Evolutionary conservation across 352 stramenopile species (phyloP).

Genomic region (Phytopythium montanum): DNA sequence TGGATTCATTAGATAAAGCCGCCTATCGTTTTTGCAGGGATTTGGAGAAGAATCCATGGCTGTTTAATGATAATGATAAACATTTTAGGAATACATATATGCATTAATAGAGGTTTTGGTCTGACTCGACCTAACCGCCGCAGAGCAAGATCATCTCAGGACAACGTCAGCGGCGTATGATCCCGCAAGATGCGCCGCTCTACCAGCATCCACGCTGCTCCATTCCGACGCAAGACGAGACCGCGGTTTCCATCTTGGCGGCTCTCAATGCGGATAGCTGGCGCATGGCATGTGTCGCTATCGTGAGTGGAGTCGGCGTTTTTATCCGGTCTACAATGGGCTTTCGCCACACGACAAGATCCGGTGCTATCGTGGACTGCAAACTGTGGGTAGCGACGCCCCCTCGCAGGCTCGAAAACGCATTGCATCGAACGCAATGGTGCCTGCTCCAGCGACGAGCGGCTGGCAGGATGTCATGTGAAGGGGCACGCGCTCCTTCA

Average conservation of each 20-base stretch:
- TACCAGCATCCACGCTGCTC: background rate
- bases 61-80: background rate
- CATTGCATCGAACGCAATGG: background rate
- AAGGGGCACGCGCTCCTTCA: slow-evolving; percentile 4
- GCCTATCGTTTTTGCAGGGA: too few species aligned
- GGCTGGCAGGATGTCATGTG: background rate
- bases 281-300: background rate
- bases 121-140: slow-evolving; percentile 6
- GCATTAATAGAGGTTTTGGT: background rate
- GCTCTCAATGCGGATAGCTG: background rate
- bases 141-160: background rate
- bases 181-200: slow-evolving; percentile 1
- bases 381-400: background rate
- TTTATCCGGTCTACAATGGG: background rate
- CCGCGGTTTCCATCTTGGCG: background rate
- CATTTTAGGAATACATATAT: background rate
- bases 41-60: too few species aligned
- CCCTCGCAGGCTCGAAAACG: background rate
- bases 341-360: background rate
- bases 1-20: too few species aligned
- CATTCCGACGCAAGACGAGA: too few species aligned
- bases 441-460: background rate
- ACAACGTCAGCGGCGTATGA: slow-evolving; percentile 2
- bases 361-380: background rate
- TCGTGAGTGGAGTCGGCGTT: background rate